Percentiles rank a stretch among this genome's conserved stretches.
Evolutionary conservation across 1,139 yeast species (phyloP).

Genomic region (Nematodospora anomalae): DNA sequence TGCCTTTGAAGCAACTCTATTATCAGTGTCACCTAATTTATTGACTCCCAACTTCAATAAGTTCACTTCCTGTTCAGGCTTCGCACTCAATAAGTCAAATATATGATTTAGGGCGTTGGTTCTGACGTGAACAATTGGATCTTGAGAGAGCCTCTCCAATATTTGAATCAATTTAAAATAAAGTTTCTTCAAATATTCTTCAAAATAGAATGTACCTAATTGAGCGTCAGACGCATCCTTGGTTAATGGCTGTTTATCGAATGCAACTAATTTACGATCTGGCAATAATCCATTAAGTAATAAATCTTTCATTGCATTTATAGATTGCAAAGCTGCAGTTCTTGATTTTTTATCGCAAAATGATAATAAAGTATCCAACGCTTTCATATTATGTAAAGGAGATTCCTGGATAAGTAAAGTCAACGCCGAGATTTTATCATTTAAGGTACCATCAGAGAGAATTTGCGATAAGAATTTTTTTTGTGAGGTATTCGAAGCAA

Average conservation of each 20-base stretch:
- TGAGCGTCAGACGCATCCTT: conserved; percentile 49
- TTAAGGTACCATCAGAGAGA: conserved; percentile 87
- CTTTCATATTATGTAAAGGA: conserved; percentile 84
- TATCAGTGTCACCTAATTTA: conserved; percentile 89
- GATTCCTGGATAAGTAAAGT: conserved; percentile 93
- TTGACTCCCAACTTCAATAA: conserved; percentile 85
- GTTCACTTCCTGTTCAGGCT: conserved; percentile 97
- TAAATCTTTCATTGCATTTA: conserved; percentile 87
- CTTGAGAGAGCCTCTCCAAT: conserved; percentile 78
- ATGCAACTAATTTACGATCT: conserved; percentile 76
- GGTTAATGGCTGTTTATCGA: conserved; percentile 72
- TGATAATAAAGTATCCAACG: conserved; percentile 72
- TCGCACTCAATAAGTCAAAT: conserved; percentile 74
- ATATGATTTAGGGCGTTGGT: conserved; percentile 73
- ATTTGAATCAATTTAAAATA: conserved; percentile 71
- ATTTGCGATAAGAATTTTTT: conserved; percentile 87
- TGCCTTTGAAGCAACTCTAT: conserved; percentile 86
- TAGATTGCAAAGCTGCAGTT: conserved; percentile 89
- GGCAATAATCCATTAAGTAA: conserved; percentile 79
- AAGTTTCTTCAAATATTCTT: conserved; percentile 77
- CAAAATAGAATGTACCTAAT: conserved; percentile 78
- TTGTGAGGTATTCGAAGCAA: conserved; percentile 79
- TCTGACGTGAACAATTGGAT: conserved; percentile 89
- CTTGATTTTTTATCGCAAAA: conserved; percentile 91
- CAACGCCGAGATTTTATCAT: conserved; percentile 93